Conservation (phyloP, 495 filamentous ascomycete genomes). For the Penicillium pancosmium region DNA sequence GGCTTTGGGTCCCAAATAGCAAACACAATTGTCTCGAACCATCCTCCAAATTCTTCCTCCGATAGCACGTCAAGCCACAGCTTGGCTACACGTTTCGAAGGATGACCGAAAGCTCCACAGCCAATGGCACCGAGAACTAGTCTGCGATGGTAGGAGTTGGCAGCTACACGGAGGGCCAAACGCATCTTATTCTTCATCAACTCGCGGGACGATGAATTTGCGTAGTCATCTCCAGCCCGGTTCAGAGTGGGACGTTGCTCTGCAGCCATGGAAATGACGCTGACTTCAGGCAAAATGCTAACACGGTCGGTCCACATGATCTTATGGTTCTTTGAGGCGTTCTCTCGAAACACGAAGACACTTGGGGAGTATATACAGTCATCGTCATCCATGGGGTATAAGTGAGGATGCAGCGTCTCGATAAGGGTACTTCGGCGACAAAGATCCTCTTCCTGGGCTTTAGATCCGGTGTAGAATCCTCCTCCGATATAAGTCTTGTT, state of each 20-base stretch:
- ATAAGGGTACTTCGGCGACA: slow-evolving; percentile 64
- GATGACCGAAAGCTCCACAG: slow-evolving; percentile 66
- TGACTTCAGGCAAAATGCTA: slow-evolving; percentile 50
- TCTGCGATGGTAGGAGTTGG: slow-evolving; percentile 49
- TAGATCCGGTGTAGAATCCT: slow-evolving; percentile 55
- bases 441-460: slow-evolving; percentile 68
- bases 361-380: slow-evolving; percentile 62
- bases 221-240: slow-evolving; percentile 43
- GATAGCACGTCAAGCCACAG: slow-evolving; percentile 61
- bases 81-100: slow-evolving; percentile 59
- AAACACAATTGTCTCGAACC: slow-evolving; percentile 41
- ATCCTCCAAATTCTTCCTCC: slow-evolving; percentile 55
- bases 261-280: slow-evolving; percentile 63
- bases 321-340: slow-evolving; percentile 39
- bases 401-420: slow-evolving; percentile 50
- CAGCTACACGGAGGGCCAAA: slow-evolving; percentile 57
- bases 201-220: slow-evolving; percentile 43
- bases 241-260: slow-evolving; percentile 26
- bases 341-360: slow-evolving; percentile 57
- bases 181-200: slow-evolving; percentile 62
- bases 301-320: slow-evolving; percentile 34
- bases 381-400: slow-evolving; percentile 57
- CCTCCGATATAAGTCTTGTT: slow-evolving; percentile 56
- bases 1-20: slow-evolving; percentile 28
- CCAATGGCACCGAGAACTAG: slow-evolving; percentile 69